Percentiles rank a stretch among this genome's conserved stretches.
phyloP scores from a whole-genome alignment of 306 rosid species.

The Vachellia pachyceras region DNA sequence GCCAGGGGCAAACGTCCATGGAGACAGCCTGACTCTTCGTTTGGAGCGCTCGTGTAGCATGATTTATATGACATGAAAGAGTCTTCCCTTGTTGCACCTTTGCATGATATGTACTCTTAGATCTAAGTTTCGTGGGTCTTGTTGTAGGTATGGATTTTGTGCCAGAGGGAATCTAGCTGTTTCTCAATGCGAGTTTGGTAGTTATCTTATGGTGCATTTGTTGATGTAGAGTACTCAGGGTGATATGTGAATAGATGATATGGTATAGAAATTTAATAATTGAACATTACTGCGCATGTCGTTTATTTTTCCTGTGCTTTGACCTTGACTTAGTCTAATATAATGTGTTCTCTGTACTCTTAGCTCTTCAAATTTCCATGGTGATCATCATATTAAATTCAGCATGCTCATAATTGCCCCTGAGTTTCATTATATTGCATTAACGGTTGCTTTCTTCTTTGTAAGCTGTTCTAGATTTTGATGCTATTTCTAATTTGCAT shows the following conservation, averaged over 20 bases:
- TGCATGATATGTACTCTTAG: conserved; percentile 55
- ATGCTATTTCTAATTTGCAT: neutral
- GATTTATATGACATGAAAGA: conserved; percentile 74
- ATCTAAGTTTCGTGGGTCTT: conserved; percentile 60
- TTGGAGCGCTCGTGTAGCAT: conserved; percentile 87
- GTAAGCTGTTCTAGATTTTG: neutral
- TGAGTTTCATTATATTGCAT: conserved; percentile 13
- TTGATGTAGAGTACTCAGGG: conserved; percentile 68
- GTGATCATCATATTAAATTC: conserved; percentile 8
- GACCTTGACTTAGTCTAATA: neutral
- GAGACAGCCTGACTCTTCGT: conserved; percentile 65
- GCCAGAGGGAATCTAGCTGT: conserved; percentile 61
- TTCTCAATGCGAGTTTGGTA: conserved; percentile 56
- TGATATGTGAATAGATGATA: conserved; percentile 91
- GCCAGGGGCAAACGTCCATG: conserved; percentile 66
- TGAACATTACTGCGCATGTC: conserved; percentile 51
- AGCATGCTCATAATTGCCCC: conserved; percentile 10
- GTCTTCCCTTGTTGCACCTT: conserved; percentile 51
- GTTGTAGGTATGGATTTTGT: conserved; percentile 59
- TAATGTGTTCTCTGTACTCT: conserved; percentile 23
- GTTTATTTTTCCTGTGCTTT: conserved; percentile 33
- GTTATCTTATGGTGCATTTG: conserved; percentile 68
- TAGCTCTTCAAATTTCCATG: conserved; percentile 11
- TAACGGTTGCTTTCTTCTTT: neutral
- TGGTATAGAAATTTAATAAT: conserved; percentile 89